Base-by-base conservation (phyloP, 768 basidiomycete species). In the Sistotremastrum niveocremeum region DNA sequence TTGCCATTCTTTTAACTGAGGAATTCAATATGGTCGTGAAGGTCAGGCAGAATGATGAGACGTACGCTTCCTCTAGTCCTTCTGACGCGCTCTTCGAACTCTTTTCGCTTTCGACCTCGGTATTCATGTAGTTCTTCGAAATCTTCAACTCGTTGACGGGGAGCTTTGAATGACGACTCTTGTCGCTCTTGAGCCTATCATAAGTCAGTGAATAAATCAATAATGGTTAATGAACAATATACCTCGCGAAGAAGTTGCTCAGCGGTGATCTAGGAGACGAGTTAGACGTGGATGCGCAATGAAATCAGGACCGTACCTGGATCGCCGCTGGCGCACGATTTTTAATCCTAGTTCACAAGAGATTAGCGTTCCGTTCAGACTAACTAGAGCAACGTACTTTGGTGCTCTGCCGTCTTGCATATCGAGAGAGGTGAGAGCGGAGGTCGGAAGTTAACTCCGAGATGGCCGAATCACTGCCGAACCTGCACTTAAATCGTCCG, bases 201-300 rank as follows among this genome's bases (percentile, higher is more conserved):
- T 7, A 9, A 11, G 28, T 42, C 28, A 34, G 29, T 6, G 28
- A 28, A 34, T 3, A 46, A 39, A 11, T 39, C 46, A 37, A 52
- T 20, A 48, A 34, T n/a, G 42, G 42, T 31, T 8, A 11, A 46
- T 32, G 41, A 30, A 40, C 33, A 7, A 47, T 64, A 41, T 60
- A 85, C 87, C 70, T 99, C 95, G 56, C 95, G 83, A 7, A 99
- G 71, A 38, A 99, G 80, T 66, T 99, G 95, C 65, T 98, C 95
- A 9, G 95, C 89, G 48, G 95, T 98, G 66, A 98, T 93, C 89
- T 97, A 65, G 41, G 28, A 49, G 37, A 40, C 42, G 50, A 41
- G 41, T 47, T 37, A 39, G 34, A 3, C 37, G 34, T 29, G 11
- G 34, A 39, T 36, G 29, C 7, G 32, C 9, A 34, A 38, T 34